A percentile compares a stretch with the other conserved stretches of the same genome.
Evolutionary conservation across 1,284 basidiomycete genomes (phyloP).

Genomic region (Omphalotus olearius): DNA sequence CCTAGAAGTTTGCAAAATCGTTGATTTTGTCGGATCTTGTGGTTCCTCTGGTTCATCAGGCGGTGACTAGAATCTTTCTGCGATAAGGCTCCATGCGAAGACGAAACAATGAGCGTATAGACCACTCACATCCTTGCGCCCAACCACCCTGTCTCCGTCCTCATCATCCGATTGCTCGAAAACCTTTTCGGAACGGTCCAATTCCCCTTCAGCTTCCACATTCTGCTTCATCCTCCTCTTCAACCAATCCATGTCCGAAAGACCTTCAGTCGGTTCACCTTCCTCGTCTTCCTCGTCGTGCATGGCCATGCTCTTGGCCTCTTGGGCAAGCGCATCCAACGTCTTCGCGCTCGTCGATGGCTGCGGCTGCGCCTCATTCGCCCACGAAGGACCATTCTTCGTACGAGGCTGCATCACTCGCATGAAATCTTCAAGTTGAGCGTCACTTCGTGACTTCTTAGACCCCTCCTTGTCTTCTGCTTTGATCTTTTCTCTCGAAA

Average conservation of each 20-base stretch:
- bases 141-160: constrained; percentile 19
- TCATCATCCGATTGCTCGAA: constrained; percentile 64
- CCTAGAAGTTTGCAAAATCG: constrained; percentile 76
- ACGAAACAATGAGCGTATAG: neutral
- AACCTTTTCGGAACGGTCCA: constrained; percentile 38
- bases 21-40: constrained; percentile 48
- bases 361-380: constrained; percentile 40
- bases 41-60: constrained; percentile 20
- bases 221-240: constrained; percentile 55
- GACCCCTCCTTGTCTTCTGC: constrained; percentile 15
- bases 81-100: neutral
- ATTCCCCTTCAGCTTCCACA: constrained; percentile 30
- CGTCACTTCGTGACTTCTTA: constrained; percentile 28
- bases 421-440: constrained; percentile 54
- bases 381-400: constrained; percentile 65
- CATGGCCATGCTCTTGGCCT: neutral
- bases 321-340: neutral
- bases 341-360: constrained; percentile 16
- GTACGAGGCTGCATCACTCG: constrained; percentile 55
- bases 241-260: constrained; percentile 77
- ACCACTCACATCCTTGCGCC: neutral
- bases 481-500: too few species aligned
- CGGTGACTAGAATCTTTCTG: constrained; percentile 8
- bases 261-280: too few species aligned
- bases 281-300: constrained; percentile 19